Evolutionary conservation across 345 rosid species (phyloP), one percentile per base, ranked within the genome.

Genomic region (Tarenaya hassleriana): DNA sequence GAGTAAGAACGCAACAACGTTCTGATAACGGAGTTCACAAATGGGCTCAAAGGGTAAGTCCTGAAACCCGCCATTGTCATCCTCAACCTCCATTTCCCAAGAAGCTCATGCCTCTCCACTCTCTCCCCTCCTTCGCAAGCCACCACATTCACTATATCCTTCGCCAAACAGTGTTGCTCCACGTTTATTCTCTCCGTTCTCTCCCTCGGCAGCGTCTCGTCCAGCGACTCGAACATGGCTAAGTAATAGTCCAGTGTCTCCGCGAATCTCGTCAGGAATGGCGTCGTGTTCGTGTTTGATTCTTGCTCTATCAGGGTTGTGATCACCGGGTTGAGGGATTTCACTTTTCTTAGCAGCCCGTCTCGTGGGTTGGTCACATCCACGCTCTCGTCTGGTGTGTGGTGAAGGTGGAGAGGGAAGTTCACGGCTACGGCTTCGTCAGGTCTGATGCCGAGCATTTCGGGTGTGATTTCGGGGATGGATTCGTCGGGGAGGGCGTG

Each of bases 221-320:
- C 87, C 13, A 83, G 70, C 31, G 94, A 81, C 74, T 81, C 94
- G 2, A 84, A 80, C 64, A 84, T 77, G 7, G 94, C 94, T 57
- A 66, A 7, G 67, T 84, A 84, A 65, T 67, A 81, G 46, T 84
- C 80, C 4, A 84, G 69, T 20, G 85, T 63, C 65, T 80, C 94
- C 3, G 37, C 12, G 17, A 84, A 84, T 71, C 88, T 55, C 0
- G 78, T 72, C 54, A 84, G 57, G 68, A 84, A 84, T 8, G 85
- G 78, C 31, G 85, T 65, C 8, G 85, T 84, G 75, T 84, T 84
- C 10, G 94, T 76, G 70, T 81, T 84, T n/a, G 94, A 84, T 73
- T 84, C 94, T 49, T 84, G 88, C 71, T 81, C 94, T 16, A 84
- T 79, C 62, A 84, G 43, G 13, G 94, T n/a, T n/a, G n/a, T n/a